Evolutionary conservation across 1,284 basidiomycete species (phyloP).

Genomic region (Afroboletus lepidellus): DNA sequence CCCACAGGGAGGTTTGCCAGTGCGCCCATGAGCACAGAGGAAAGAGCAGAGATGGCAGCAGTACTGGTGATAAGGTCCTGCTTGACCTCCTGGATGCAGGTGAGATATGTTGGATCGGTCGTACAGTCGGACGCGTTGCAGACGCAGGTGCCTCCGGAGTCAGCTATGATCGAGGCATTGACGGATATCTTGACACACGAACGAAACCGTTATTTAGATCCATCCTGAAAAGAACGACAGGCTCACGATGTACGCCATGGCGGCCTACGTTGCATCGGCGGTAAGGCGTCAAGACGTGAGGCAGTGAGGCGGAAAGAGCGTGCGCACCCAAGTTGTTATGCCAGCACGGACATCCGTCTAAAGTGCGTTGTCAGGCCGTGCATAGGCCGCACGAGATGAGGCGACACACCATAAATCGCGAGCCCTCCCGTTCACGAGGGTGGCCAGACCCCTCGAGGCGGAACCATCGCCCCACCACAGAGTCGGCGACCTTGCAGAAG

Average conservation of each 20-base stretch:
- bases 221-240: neutral
- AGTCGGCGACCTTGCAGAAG: constrained; percentile 57
- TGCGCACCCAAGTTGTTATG: constrained; percentile 74
- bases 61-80: constrained; percentile 78
- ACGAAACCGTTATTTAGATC: neutral
- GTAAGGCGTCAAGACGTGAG: constrained; percentile 6
- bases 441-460: constrained; percentile 82
- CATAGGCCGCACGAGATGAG: neutral
- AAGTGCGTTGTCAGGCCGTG: constrained; percentile 4
- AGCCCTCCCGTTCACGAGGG: constrained; percentile 69
- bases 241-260: constrained; percentile 67
- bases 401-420: constrained; percentile 65
- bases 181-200: constrained; percentile 65
- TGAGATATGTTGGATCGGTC: constrained; percentile 59
- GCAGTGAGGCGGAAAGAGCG: neutral
- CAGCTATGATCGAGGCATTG: constrained; percentile 75
- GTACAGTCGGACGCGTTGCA: constrained; percentile 59
- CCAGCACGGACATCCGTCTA: constrained; percentile 82
- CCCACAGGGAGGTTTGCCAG: constrained; percentile 85
- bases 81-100: constrained; percentile 65
- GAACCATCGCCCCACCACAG: constrained; percentile 78
- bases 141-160: constrained; percentile 80
- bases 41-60: constrained; percentile 72
- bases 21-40: constrained; percentile 80
- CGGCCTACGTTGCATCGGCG: constrained; percentile 40